Evolutionary conservation across 306 rosid genomes (phyloP), one percentile per base, ranked within the genome.

Genomic region (Phaseolus lunatus): DNA sequence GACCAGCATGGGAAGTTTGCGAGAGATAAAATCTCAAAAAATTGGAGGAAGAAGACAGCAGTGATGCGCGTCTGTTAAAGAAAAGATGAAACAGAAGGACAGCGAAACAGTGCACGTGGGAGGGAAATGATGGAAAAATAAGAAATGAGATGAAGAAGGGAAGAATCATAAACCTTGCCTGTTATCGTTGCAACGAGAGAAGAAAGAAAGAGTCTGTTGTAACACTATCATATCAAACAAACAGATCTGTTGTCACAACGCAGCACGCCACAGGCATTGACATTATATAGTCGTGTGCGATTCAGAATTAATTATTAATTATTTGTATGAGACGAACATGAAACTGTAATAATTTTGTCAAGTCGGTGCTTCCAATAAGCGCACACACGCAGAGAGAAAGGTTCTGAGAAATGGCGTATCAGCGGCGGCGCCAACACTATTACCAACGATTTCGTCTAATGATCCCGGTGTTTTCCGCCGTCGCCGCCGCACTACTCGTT

Each of bases 361-460:
- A 19, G 22, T 20, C 20, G 5, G 33, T 59, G 59, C 77, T 70
- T 49, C 23, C 23, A 7, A 67, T 16, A 53, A 53, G 76, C 65
- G 24, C 45, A 11, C 70, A 9, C 7, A 22, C 4, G 15, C 5
- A 22, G 44, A 29, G 9, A 59, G 67, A 15, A 10, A 54, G 5
- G 48, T 19, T 9, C 16, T 64, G 7, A 14, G 31, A 23, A 59
- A 83, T 86, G 99, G 94, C 91, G 27, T 54, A 72, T 78, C 98
- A 84, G 56, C 92, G 99, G 85, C 99, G 99, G 85, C 99, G 99
- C 71, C 73, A 84, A 80, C 86, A 89, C 84, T 81, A 84, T 85
- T 80, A 80, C 66, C 89, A 89, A 75, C 88, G 97, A 9, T 85
- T 87, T 75, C 88, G 93, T 24, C 77, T 43, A 5, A 22, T 88